A percentile compares a stretch with the other conserved stretches of the same genome.
Evolutionary conservation across 179 eudicot species (phyloP).

Genomic region (Corrigiola litoralis): DNA sequence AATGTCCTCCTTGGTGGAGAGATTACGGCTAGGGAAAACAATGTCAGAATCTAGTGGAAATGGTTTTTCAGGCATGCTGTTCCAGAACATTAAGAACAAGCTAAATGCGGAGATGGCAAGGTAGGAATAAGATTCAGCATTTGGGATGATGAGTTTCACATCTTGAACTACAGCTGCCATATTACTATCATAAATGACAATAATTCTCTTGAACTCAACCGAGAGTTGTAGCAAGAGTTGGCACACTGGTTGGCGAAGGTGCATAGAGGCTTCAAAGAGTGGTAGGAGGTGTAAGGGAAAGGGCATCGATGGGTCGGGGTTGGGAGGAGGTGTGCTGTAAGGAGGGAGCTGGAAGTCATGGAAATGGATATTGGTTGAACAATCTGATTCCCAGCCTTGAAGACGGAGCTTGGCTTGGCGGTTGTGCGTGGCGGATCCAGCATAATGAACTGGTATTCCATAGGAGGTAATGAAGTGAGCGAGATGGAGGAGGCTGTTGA

Average conservation of each 20-base stretch:
- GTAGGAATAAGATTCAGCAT: constrained; percentile 48
- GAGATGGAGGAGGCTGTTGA: constrained; percentile 43
- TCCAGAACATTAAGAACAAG: constrained; percentile 26
- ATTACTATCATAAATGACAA: constrained; percentile 45
- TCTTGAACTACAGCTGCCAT: constrained; percentile 61
- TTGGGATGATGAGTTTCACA: constrained; percentile 22
- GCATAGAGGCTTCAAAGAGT: constrained; percentile 27
- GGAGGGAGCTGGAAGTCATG: constrained; percentile 41
- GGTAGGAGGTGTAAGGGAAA: constrained; percentile 56
- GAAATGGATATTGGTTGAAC: constrained; percentile 25
- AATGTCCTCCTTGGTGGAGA: constrained; percentile 29
- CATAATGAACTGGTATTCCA: constrained; percentile 30
- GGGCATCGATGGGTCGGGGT: constrained; percentile 21
- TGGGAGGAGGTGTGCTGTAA: constrained; percentile 29
- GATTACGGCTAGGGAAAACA: constrained; percentile 20
- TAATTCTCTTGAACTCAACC: constrained; percentile 14
- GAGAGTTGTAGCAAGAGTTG: constrained; percentile 22
- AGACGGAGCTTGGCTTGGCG: constrained; percentile 42
- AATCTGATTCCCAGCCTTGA: constrained; percentile 21
- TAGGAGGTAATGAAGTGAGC: constrained; percentile 29
- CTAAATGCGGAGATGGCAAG: constrained; percentile 35
- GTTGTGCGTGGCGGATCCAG: constrained; percentile 26
- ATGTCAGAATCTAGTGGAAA: constrained; percentile 14
- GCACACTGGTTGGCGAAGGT: constrained; percentile 41
- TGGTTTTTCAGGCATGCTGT: constrained; percentile 19